Evolutionary conservation across 352 stramenopile genomes (phyloP), one percentile per base, ranked within the genome.

Genomic region (Globisporangium paddicum): DNA sequence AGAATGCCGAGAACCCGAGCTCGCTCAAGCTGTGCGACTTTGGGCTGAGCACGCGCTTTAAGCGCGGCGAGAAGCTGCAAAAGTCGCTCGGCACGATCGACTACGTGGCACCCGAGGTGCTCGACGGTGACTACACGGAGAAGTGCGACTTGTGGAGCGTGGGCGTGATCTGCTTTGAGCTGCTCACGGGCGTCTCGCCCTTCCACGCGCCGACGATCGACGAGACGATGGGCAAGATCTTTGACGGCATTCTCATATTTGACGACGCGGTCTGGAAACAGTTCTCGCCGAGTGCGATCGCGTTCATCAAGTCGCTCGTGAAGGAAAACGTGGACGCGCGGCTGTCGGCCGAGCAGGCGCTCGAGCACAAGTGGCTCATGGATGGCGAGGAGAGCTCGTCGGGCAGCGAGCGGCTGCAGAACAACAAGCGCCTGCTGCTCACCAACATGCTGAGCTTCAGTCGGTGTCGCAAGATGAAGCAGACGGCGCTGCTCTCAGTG

Each of bases 21-120:
- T 89, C 82, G n/a, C 66, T 93, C 23, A 89, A 89, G 51, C 53
- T 94, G n/a, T 92, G 82, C 37, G 82, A 94, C 49, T 94, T 94
- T 63, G 85, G 82, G 3, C 66, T 94, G 21, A 90, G 77, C 28
- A 91, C 84, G 35, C 79, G 77, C 28, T 90, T 91, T 40, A 79
- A 85, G 32, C 71, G 69, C 13, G 80, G 82, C 14, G 82, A 93
- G 56, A 89, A 87, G 58, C 63, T 94, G 5, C 73, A 79, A 21
- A 84, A 92, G 42, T 75, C 80, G 4, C 63, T 94, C 32, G 85
- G 82, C 7, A 93, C 85, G 59, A 92, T 92, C 62, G 82, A 93
- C 53, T 93, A 91, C 34, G 82, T 90, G 2, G 85, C 85, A 19
- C 82, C 85, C 0, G 85, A 94, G 54, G 85, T 94, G 25, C 68